Evolutionary conservation across 148 eudicot species (phyloP).

Genomic region (Polygonum maritimum): DNA sequence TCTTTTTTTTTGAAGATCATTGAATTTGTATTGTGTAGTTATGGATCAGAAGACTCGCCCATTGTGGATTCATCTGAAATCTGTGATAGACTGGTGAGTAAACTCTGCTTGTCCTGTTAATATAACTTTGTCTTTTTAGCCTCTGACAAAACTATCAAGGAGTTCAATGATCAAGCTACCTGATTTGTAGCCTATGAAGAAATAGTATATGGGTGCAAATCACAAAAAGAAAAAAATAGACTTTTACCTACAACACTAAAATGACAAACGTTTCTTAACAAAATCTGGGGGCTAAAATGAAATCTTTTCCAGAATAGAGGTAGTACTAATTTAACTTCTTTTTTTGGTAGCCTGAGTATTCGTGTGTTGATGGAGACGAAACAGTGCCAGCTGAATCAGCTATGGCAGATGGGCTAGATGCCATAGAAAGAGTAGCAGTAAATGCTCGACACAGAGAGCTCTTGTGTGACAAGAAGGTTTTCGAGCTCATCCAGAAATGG

Average conservation of each 20-base stretch:
- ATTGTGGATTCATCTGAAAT: conserved; percentile 62
- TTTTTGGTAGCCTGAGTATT: conserved; percentile 55
- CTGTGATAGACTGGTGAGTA: conserved; percentile 73
- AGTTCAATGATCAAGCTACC: no score
- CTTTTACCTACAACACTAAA: no score
- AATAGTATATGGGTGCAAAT: no score
- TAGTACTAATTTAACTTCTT: background rate
- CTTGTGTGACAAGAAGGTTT: conserved; percentile 44
- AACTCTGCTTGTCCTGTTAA: conserved; percentile 7
- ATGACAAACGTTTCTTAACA: no score
- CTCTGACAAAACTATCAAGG: no score
- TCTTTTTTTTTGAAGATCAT: background rate
- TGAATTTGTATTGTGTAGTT: conserved; percentile 41
- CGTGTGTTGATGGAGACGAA: conserved; percentile 88
- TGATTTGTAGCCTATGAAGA: no score
- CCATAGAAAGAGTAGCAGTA: conserved; percentile 62
- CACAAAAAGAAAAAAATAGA: no score
- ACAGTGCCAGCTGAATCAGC: conserved; percentile 87
- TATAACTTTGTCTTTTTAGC: background rate
- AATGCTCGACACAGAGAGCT: conserved; percentile 53
- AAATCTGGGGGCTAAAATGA: no score
- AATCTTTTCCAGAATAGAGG: background rate
- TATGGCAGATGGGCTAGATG: conserved; percentile 73
- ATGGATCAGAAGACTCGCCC: conserved; percentile 81
- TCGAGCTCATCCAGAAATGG: conserved; percentile 58